Evolutionary conservation across 345 rosid genomes (phyloP).

Genomic region (Rhodomyrtus tomentosa): DNA sequence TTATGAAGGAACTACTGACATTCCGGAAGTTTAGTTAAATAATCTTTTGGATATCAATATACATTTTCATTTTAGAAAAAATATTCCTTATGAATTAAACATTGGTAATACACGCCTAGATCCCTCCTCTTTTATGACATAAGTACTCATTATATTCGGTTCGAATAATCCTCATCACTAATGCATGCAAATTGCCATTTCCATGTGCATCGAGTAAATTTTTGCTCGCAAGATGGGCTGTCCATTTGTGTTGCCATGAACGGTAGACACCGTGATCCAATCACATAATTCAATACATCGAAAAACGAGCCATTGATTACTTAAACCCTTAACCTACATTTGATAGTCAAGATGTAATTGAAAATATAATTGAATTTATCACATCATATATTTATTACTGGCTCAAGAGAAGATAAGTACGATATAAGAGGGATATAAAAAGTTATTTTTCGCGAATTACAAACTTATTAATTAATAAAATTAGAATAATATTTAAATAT

Average conservation of each 20-base stretch:
- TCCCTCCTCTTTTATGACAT: background rate
- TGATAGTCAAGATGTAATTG: too few relatives aligned
- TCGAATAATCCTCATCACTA: background rate
- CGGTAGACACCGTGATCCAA: fast-evolving
- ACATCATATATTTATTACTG: too few relatives aligned
- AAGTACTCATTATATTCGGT: background rate
- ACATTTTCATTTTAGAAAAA: background rate
- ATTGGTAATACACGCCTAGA: too few relatives aligned
- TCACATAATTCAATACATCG: background rate
- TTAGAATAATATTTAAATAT: too few relatives aligned
- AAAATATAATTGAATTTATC: too few relatives aligned
- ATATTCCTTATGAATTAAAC: background rate
- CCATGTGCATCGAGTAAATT: background rate
- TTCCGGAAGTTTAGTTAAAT: background rate
- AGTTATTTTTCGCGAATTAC: too few relatives aligned
- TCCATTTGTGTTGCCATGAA: background rate
- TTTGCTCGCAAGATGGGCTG: fast-evolving
- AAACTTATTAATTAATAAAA: too few relatives aligned
- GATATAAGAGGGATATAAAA: too few relatives aligned
- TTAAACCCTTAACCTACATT: background rate
- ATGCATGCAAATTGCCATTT: background rate
- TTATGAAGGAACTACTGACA: background rate
- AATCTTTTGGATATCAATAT: background rate
- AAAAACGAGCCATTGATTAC: background rate
- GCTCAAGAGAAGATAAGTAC: too few relatives aligned